Evolutionary conservation across 192 early-diverging fungal species (phyloP).

Genomic region (Gigaspora rosea): DNA sequence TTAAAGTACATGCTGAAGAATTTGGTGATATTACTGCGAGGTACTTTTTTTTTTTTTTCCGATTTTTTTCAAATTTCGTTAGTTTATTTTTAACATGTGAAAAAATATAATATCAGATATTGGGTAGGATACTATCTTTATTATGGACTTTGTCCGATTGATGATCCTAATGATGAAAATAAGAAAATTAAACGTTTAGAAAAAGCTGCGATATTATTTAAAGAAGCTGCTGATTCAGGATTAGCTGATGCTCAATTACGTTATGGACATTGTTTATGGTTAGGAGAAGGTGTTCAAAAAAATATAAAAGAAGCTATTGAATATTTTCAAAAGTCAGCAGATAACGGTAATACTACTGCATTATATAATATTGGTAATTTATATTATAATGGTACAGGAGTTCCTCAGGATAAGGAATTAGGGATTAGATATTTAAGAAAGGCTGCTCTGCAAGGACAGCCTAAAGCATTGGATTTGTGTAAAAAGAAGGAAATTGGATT

Average conservation of each 20-base stretch:
- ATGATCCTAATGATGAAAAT: not conserved
- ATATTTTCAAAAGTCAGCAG: slow-evolving; percentile 24
- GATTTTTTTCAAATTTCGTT: not conserved
- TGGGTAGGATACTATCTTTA: slow-evolving; percentile 33
- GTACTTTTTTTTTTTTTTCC: not conserved
- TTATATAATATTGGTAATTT: slow-evolving; percentile 30
- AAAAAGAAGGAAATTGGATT: slow-evolving; percentile 2
- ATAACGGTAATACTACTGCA: slow-evolving; percentile 29
- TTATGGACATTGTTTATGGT: slow-evolving; percentile 33
- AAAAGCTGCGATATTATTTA: slow-evolving; percentile 22
- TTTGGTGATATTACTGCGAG: slow-evolving; percentile 20
- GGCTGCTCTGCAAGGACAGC: slow-evolving; percentile 10
- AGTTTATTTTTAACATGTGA: not conserved
- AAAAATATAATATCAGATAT: not conserved
- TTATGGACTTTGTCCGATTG: not conserved
- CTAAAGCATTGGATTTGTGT: slow-evolving; percentile 17
- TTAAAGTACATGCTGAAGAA: slow-evolving; percentile 17
- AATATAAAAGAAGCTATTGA: slow-evolving; percentile 16
- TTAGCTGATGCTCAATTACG: slow-evolving; percentile 30
- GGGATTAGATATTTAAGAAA: slow-evolving; percentile 13
- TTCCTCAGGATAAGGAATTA: slow-evolving; percentile 14
- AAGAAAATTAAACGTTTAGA: slow-evolving; percentile 3
- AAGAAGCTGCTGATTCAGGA: slow-evolving; percentile 15
- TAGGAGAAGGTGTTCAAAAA: slow-evolving; percentile 16
- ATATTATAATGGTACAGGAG: slow-evolving; percentile 25